phyloP scores from a whole-genome alignment of 1,284 basidiomycete species.

The Chalciporus sp. region DNA sequence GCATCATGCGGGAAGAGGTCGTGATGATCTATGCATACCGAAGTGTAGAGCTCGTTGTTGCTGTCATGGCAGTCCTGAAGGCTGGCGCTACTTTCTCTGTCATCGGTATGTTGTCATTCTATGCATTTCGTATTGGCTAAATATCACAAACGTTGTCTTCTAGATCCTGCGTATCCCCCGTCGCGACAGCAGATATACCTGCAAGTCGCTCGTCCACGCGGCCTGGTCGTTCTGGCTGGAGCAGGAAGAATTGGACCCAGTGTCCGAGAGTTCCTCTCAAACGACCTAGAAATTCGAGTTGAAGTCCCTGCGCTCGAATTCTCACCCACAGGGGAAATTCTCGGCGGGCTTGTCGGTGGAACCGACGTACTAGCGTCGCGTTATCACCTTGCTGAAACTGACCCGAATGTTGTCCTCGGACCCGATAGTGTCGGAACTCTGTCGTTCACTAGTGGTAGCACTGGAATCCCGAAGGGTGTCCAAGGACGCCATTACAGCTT shows the following conservation, averaged over 20 bases:
- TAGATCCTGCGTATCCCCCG: constrained; percentile 96
- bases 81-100: constrained; percentile 98
- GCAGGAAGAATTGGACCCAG: constrained; percentile 83
- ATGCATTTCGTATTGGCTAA: constrained; percentile 8
- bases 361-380: constrained; percentile 60
- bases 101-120: constrained; percentile 64
- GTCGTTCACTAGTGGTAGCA: constrained; percentile 97
- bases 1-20: constrained; percentile 92
- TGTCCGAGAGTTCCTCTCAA: constrained; percentile 85
- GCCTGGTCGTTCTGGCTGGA: constrained; percentile 88
- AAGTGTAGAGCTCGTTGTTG: constrained; percentile 95
- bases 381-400: constrained; percentile 58
- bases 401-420: constrained; percentile 85
- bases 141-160: not conserved
- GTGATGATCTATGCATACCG: constrained; percentile 99
- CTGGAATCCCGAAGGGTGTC: constrained; percentile 98
- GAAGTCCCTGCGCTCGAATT: constrained; percentile 92
- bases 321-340: constrained; percentile 59
- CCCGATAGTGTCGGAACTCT: constrained; percentile 96
- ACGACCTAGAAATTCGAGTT: constrained; percentile 86
- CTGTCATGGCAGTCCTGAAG: constrained; percentile 96
- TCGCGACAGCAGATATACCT: constrained; percentile 96
- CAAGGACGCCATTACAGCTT: constrained; percentile 93
- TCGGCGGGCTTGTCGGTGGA: constrained; percentile 59
- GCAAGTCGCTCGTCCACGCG: constrained; percentile 92